Evolutionary conservation across 2,329 filamentous ascomycete genomes (phyloP).

Genomic region (Colletotrichum endophyticum): DNA sequence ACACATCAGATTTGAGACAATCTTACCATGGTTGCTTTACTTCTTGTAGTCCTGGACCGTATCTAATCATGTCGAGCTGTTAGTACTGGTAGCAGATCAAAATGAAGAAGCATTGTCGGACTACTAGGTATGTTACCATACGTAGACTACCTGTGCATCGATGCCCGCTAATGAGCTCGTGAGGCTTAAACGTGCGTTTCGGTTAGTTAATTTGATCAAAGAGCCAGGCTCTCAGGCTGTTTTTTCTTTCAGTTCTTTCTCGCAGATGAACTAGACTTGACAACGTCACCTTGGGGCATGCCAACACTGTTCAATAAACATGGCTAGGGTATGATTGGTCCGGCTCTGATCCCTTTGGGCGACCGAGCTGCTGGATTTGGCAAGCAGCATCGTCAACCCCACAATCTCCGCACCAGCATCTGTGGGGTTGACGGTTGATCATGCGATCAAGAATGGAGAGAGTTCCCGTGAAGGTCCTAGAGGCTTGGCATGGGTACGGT

Average conservation of each 20-base stretch:
- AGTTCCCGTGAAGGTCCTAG: background rate
- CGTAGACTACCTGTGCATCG: background rate
- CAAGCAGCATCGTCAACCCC: background rate
- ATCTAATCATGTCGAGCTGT: background rate
- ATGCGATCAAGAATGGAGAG: background rate
- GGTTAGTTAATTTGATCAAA: background rate
- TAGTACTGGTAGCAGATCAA: background rate
- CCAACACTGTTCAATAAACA: background rate
- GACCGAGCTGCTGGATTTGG: background rate
- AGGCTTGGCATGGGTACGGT: background rate
- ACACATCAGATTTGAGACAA: background rate
- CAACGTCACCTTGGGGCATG: background rate
- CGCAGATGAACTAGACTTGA: background rate
- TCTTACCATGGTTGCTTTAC: background rate
- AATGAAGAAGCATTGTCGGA: background rate
- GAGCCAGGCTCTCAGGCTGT: background rate
- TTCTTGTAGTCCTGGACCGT: background rate
- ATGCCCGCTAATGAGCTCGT: background rate
- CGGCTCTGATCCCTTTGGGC: background rate
- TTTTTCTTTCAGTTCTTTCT: fast-evolving
- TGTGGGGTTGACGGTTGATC: background rate
- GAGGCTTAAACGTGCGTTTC: background rate
- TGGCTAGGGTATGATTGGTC: background rate
- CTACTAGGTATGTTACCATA: background rate
- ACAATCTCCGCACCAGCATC: background rate